These are phyloP conservation scores for Rhinocladiella mackenziei DNA, from an alignment of 2,329 filamentous ascomycete genomes.

Conservation along the genomic window DNA sequence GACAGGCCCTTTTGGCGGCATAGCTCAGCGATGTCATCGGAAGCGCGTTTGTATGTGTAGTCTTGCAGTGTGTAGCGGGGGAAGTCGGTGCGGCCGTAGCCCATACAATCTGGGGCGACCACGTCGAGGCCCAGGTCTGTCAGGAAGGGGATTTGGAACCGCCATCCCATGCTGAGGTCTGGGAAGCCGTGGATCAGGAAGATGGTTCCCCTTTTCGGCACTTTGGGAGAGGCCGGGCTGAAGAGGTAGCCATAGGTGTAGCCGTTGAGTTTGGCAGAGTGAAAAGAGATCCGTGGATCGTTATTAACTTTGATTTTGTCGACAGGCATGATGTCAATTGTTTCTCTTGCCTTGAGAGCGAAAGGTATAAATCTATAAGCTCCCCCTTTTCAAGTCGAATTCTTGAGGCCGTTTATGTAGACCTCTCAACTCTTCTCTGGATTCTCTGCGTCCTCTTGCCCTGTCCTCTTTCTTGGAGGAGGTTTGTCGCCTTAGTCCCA, in stretches of 20 bases:
- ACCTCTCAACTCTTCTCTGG: too few relatives aligned
- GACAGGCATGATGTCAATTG: constrained; percentile 48
- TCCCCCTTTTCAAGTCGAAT: too few relatives aligned
- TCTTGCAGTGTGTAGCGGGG: constrained; percentile 54
- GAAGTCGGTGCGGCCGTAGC: constrained; percentile 68
- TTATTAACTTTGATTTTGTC: constrained; percentile 61
- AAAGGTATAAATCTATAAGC: too few relatives aligned
- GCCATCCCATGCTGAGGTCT: constrained; percentile 80
- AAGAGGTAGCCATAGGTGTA: constrained; percentile 64
- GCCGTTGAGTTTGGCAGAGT: constrained; percentile 61
- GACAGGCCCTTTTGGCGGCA: constrained; percentile 54
- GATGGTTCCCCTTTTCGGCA: constrained; percentile 48
- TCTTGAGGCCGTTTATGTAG: too few relatives aligned
- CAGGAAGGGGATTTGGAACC: constrained; percentile 78
- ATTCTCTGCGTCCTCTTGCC: too few relatives aligned
- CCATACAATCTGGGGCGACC: constrained; percentile 79
- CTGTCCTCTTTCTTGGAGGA: too few relatives aligned
- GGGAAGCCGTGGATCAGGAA: constrained; percentile 74
- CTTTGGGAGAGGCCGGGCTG: constrained; percentile 42
- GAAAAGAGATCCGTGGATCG: constrained; percentile 64
- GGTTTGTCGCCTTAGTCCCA: too few relatives aligned
- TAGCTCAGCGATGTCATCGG: constrained; percentile 71
- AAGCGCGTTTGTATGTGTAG: constrained; percentile 69
- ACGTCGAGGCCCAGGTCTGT: constrained; percentile 69
- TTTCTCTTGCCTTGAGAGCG: too few relatives aligned